Evolutionary conservation across 164 flowering plant genomes (phyloP).

Genomic region (Kingdonia uniflora): DNA sequence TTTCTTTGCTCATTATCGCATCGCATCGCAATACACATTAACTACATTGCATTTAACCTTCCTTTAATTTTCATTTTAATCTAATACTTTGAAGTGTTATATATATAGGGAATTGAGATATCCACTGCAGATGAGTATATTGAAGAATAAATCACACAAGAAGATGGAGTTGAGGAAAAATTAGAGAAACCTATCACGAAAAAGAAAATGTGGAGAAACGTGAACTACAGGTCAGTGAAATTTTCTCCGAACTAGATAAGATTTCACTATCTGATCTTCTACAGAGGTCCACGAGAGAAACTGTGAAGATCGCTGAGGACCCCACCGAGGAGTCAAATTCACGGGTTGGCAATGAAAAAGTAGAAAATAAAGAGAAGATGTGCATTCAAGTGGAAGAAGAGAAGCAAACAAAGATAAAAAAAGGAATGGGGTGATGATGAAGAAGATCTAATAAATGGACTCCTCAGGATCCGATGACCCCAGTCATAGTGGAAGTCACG

Average conservation of each 20-base stretch:
- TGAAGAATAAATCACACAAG: constrained; percentile 1
- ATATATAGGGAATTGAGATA: too few species aligned
- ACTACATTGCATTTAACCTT: too few species aligned
- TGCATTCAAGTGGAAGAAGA: constrained; percentile 19
- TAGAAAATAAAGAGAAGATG: constrained; percentile 18
- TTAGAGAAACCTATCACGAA: constrained; percentile 3
- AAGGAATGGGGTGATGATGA: constrained; percentile 10
- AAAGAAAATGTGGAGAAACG: not conserved
- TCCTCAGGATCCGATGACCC: constrained; percentile 39
- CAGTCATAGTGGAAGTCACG: constrained; percentile 48
- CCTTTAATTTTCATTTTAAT: too few species aligned
- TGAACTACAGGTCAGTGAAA: not conserved
- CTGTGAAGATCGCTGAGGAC: constrained; percentile 8
- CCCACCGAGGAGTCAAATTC: constrained; percentile 11
- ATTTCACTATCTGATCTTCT: constrained; percentile 18
- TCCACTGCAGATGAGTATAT: not conserved
- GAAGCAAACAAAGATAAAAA: constrained; percentile 27
- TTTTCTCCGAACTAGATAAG: constrained; percentile 2
- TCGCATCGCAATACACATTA: too few species aligned
- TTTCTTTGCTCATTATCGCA: too few species aligned
- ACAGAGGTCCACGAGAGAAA: constrained; percentile 23
- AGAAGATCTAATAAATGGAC: constrained; percentile 15
- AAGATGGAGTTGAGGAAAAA: not conserved
- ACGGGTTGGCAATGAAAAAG: constrained; percentile 10
- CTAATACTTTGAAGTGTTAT: too few species aligned